Evolutionary conservation across 2,329 filamentous ascomycete genomes (phyloP).

Genomic region (Lachnum nothofagi): DNA sequence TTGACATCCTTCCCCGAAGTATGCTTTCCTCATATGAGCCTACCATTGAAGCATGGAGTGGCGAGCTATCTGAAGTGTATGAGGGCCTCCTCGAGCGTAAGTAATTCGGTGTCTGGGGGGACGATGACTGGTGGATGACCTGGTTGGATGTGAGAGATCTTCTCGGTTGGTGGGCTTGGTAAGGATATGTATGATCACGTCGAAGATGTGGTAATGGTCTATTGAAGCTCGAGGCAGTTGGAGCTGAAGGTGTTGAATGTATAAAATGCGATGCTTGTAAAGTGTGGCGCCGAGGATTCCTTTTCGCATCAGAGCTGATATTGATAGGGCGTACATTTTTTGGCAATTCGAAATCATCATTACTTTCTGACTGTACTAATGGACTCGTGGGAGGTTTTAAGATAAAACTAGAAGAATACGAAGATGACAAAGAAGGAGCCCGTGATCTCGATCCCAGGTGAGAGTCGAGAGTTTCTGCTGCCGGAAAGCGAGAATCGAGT

Average conservation of each 20-base stretch:
- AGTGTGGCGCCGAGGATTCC: slow-evolving; percentile 60
- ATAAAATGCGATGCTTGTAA: slow-evolving; percentile 58
- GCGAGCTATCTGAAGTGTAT: slow-evolving; percentile 66
- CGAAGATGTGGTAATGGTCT: slow-evolving; percentile 44
- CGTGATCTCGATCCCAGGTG: slow-evolving; percentile 18
- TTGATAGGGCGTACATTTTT: slow-evolving; percentile 49
- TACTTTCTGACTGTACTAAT: slow-evolving; percentile 81
- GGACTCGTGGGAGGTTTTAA: slow-evolving; percentile 89
- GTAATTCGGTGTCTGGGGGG: slow-evolving; percentile 47
- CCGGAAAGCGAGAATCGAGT: slow-evolving; percentile 34
- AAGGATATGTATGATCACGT: slow-evolving; percentile 61
- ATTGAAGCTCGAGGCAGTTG: slow-evolving; percentile 38
- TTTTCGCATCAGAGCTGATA: slow-evolving; percentile 35
- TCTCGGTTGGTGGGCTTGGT: slow-evolving; percentile 73
- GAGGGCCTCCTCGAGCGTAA: slow-evolving; percentile 62
- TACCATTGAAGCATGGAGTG: slow-evolving; percentile 88
- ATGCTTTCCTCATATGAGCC: slow-evolving; percentile 98
- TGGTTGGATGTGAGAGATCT: slow-evolving; percentile 64
- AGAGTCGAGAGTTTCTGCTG: slow-evolving; percentile 16
- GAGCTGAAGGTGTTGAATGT: slow-evolving; percentile 37
- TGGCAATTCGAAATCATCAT: slow-evolving; percentile 66
- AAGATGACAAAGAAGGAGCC: slow-evolving; percentile 61
- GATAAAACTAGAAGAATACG: slow-evolving; percentile 72
- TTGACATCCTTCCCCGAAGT: slow-evolving; percentile 91
- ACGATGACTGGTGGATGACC: slow-evolving; percentile 36